phyloP scores from a whole-genome alignment of 2,329 filamentous ascomycete genomes.

The Verticillium isaacii region DNA sequence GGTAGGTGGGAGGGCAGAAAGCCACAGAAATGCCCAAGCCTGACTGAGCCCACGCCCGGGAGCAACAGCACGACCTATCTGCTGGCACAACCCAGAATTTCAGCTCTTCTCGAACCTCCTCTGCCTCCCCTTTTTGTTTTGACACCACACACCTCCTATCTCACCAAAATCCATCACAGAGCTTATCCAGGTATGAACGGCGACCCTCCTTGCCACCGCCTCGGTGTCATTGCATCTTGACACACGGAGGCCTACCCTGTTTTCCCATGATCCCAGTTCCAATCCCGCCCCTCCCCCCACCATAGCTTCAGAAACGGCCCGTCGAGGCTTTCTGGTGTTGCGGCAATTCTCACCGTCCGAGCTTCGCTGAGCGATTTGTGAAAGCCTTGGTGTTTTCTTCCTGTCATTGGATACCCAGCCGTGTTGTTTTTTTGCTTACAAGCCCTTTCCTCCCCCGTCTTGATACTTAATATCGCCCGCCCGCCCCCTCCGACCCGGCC shows the following conservation, averaged over 20 bases:
- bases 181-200: neutral
- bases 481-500: neutral
- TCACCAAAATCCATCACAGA: neutral
- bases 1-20: neutral
- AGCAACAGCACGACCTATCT: neutral
- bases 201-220: neutral
- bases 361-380: neutral
- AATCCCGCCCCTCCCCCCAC: neutral
- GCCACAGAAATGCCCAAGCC: neutral
- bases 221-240: neutral
- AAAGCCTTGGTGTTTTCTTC: neutral
- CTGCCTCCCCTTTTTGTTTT: neutral
- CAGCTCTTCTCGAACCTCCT: neutral
- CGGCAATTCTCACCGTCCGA: neutral
- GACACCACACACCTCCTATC: neutral
- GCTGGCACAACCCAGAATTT: neutral
- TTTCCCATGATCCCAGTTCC: neutral
- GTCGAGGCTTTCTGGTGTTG: neutral
- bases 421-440: neutral
- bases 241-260: neutral
- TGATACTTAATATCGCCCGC: neutral
- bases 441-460: neutral
- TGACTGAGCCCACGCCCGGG: neutral
- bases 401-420: neutral
- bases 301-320: neutral